Base-by-base conservation (phyloP, 208 protist genomes). In the Wallacemonas collosoma region DNA sequence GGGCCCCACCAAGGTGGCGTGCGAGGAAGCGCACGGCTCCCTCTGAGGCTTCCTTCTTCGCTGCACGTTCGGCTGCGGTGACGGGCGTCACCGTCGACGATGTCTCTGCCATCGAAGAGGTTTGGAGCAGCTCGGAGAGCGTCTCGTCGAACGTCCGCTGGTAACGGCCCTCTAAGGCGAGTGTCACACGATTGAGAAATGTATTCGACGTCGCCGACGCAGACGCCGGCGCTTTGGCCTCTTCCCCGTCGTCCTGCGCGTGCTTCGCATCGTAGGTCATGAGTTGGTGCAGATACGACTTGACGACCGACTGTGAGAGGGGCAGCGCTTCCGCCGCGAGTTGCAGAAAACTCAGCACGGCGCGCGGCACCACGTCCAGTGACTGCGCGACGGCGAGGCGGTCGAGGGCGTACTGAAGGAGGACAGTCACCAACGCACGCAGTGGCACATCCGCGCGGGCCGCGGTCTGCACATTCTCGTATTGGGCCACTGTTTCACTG, bases 1-100 rank as follows among this genome's bases (percentile, higher is more conserved):
- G 86, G 14, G 88, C 88, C 57, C 88, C 91, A 53, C 77, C 71
- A 67, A 93, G 82, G 77, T 94, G 86, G n/a, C 79, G 85, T 8
- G 87, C 67, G 2, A 95, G 81, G 73, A 93, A 93, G 39, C 72
- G 73, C 51, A 71, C 63, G 11, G 82, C 85, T 1, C 80, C 68
- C 14, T 63, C 54, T 15, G 75, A 68, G 48, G 81, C 81, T 17
- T 63, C 64, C 8, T 71, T 57, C 62, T 83, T 69, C 0, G 8
- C 50, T n/a, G 14, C 65, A 5, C 7, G 38, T 68, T n/a, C 40
- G 3, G 51, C 40, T 44, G 68, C 17, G 1, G n/a, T 36, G 39
- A 11, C 14, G 50, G 40, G 15, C 47, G 8, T 48, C 48, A 12
- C 2, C n/a, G 43, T 68, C 7, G 51, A 6, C 15, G 51, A 56